A percentile compares a stretch with the other conserved stretches of the same genome.
These are phyloP conservation scores for Medicago arabica DNA, from an alignment of 306 rosid species.

Conservation along the genomic window DNA sequence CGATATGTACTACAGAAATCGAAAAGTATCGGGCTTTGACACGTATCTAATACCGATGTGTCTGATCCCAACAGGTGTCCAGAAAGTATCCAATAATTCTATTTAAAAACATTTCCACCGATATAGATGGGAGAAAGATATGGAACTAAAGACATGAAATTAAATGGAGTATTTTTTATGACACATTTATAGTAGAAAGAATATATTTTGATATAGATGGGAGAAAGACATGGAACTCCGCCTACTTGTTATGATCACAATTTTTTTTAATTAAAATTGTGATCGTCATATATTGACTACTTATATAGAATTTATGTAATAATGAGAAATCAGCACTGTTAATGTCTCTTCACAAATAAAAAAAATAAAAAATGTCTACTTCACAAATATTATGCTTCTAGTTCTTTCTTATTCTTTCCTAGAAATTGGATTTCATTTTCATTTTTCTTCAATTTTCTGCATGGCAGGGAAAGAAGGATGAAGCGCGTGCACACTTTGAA, in stretches of 20 bases:
- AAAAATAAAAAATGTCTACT: neutral
- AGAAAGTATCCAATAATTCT: neutral
- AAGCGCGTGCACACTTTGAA: conserved; percentile 78
- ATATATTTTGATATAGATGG: neutral
- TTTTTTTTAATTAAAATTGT: neutral
- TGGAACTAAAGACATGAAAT: neutral
- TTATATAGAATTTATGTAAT: neutral
- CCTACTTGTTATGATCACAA: neutral
- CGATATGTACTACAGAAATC: neutral
- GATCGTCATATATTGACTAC: neutral
- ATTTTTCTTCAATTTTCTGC: conserved; percentile 28
- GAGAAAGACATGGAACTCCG: neutral
- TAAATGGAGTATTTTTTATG: neutral
- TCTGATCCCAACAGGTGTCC: neutral
- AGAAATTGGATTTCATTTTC: conserved; percentile 19
- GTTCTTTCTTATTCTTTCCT: conserved; percentile 16
- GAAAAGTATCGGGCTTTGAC: neutral
- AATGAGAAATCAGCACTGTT: neutral
- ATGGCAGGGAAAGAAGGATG: conserved; percentile 69
- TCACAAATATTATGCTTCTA: neutral
- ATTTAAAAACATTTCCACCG: neutral
- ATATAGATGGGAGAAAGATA: too few relatives aligned
- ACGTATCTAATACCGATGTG: neutral
- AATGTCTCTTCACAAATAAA: neutral
- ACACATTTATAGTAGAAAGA: neutral